Percentiles rank a stretch among this genome's conserved stretches.
phyloP scores from a whole-genome alignment of 352 stramenopile species.

The Phytophthora colocasiae region DNA sequence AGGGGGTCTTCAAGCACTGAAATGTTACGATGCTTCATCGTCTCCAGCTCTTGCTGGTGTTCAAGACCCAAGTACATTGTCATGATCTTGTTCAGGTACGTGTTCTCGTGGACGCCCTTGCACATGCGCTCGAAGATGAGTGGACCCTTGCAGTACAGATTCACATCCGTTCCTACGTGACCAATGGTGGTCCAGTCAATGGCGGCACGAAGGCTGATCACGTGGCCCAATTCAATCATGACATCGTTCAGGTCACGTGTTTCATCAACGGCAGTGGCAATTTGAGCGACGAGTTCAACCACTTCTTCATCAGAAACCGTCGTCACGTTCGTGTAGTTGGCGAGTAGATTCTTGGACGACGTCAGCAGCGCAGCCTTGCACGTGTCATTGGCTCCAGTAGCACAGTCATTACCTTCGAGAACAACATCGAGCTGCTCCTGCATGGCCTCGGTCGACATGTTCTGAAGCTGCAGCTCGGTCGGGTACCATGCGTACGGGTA shows the following conservation, averaged over 20 bases:
- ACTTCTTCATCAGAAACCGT: conserved; percentile 10
- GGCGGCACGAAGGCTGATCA: conserved; percentile 51
- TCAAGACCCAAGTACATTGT: conserved; percentile 72
- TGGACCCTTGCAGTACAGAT: conserved; percentile 77
- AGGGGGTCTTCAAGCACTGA: conserved; percentile 35
- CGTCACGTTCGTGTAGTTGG: conserved; percentile 58
- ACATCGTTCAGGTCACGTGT: conserved; percentile 50
- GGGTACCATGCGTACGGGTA: conserved; percentile 63
- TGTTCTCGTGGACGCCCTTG: conserved; percentile 74
- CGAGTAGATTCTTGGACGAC: conserved; percentile 50
- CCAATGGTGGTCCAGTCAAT: conserved; percentile 72
- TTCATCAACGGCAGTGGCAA: conserved; percentile 40
- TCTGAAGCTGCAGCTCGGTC: conserved; percentile 53
- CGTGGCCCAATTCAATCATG: conserved; percentile 61
- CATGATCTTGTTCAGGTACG: conserved; percentile 80
- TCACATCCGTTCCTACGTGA: conserved; percentile 76
- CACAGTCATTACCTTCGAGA: conserved; percentile 45
- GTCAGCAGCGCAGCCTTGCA: conserved; percentile 55
- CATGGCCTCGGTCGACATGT: conserved; percentile 72
- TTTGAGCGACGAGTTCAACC: conserved; percentile 8
- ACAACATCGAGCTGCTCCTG: conserved; percentile 41
- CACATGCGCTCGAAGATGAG: conserved; percentile 65
- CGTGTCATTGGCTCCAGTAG: conserved; percentile 39
- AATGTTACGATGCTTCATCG: conserved; percentile 57
- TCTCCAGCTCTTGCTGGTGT: conserved; percentile 64